Evolutionary conservation across 1,139 yeast species (phyloP), one percentile per base, ranked within the genome.

Genomic region (Candida sojae): DNA sequence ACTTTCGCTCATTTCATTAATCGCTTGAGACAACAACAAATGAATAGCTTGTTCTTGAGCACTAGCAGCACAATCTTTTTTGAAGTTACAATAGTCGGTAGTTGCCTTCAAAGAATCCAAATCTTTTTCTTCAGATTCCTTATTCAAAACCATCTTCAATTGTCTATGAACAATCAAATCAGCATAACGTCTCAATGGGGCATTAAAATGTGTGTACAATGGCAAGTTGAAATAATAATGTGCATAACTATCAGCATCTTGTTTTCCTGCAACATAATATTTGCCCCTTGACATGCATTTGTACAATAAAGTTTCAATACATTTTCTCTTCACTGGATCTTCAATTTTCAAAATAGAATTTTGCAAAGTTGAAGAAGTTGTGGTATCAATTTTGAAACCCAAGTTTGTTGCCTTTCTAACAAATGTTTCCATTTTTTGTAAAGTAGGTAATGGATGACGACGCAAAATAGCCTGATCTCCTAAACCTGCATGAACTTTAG

Each of bases 11-110:
- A 88, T 80, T 44, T 84, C 88, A 62, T 87, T 88, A 50, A 93
- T 86, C 1, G 91, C 85, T 65, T 91, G 96, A 46, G 96, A 88
- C 46, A 92, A 73, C 49, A 87, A 75, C 57, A 93, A 76, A 65
- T 93, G 99, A 48, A 92, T 83, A 6, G 97, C 93, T 68, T 93
- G 99, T 57, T 90, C 96, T 68, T 93, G 98, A 0, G 97, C 97
- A 57, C 82, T 83, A 53, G 84, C 84, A 1, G 98, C 96, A 66
- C 97, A 92, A 62, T 93, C 98, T 66, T 91, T 90, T 68, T 92
- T 91, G 76, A 93, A 92, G 59, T 91, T 91, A 70, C 97, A 92
- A 65, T 90, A 91, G 59, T 93, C 97, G 11, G 96, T 88, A 35
- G 88, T 79, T 53, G 90, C 86, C 61, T 88, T 86, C 58, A 92